Percentiles rank a stretch among this genome's conserved stretches.
phyloP scores from a whole-genome alignment of 2,329 filamentous ascomycete species.

The Penicillium italicum region DNA sequence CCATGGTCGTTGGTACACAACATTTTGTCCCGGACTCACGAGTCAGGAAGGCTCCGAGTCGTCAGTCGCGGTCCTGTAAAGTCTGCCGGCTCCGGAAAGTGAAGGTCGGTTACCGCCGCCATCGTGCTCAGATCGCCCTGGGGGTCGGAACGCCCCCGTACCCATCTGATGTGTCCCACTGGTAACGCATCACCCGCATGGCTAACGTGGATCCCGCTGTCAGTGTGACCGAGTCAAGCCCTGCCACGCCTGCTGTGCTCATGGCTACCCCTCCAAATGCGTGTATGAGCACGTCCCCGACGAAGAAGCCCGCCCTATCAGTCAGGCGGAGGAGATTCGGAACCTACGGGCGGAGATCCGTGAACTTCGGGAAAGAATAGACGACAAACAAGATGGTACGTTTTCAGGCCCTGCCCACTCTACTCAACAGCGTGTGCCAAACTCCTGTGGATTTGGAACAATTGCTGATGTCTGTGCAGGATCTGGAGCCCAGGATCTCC shows the following conservation, averaged over 20 bases:
- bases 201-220: conserved; percentile 15
- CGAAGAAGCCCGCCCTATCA: conserved; percentile 34
- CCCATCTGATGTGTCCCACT: conserved; percentile 3
- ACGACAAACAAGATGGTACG: conserved; percentile 25
- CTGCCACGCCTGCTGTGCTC: conserved; percentile 40
- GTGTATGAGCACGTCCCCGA: conserved; percentile 35
- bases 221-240: conserved; percentile 41
- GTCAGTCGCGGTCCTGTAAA: conserved; percentile 39
- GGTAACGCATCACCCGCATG: background rate
- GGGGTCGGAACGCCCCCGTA: conserved; percentile 13
- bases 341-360: conserved; percentile 36
- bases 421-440: background rate
- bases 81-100: conserved; percentile 40
- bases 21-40: conserved; percentile 19
- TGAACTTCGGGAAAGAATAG: conserved; percentile 28
- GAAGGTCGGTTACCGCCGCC: conserved; percentile 29
- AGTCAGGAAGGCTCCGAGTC: conserved; percentile 27
- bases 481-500: conserved; percentile 18
- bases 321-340: conserved; percentile 37
- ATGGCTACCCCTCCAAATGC: conserved; percentile 40
- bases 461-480: conserved; percentile 9
- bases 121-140: conserved; percentile 20
- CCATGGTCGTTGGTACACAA: conserved; percentile 22
- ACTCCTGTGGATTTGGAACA: background rate
- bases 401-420: background rate